Evolutionary conservation across 805 yeast genomes (phyloP).

Genomic region (Vanderwaltozyma tropicalis): DNA sequence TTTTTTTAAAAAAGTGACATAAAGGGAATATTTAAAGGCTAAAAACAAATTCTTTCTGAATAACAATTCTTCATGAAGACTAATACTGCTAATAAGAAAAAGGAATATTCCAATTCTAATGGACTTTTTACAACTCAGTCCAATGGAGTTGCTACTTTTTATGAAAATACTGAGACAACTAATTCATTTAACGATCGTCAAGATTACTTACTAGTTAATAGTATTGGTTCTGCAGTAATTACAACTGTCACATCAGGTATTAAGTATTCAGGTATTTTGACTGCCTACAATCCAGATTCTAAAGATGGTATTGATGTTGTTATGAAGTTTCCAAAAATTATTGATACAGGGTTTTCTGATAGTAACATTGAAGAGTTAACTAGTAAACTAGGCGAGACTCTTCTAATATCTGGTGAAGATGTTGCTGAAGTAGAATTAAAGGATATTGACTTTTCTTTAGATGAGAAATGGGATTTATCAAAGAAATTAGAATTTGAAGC

Average conservation of each 20-base stretch:
- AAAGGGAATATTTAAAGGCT: too few species aligned
- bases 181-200: slow-evolving; percentile 45
- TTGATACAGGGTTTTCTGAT: slow-evolving; percentile 26
- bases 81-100: too few species aligned
- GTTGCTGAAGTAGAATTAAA: slow-evolving; percentile 34
- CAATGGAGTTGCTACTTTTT: slow-evolving; percentile 6
- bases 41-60: too few species aligned
- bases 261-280: slow-evolving; percentile 47
- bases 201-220: slow-evolving; percentile 42
- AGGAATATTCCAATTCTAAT: background rate
- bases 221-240: slow-evolving; percentile 48
- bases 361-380: slow-evolving; percentile 13
- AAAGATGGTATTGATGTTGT: slow-evolving; percentile 46
- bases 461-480: slow-evolving; percentile 4
- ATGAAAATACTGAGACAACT: slow-evolving; percentile 21
- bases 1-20: too few species aligned
- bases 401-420: slow-evolving; percentile 26
- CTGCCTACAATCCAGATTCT: slow-evolving; percentile 35
- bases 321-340: slow-evolving; percentile 40
- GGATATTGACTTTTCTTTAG: slow-evolving; percentile 22
- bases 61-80: too few species aligned
- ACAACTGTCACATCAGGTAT: slow-evolving; percentile 57
- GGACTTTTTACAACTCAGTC: background rate
- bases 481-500: slow-evolving; percentile 6
- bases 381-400: slow-evolving; percentile 16